Percentiles rank a stretch among this genome's conserved stretches.
Conservation (phyloP, 768 basidiomycete species). For the Suillus paluster region DNA sequence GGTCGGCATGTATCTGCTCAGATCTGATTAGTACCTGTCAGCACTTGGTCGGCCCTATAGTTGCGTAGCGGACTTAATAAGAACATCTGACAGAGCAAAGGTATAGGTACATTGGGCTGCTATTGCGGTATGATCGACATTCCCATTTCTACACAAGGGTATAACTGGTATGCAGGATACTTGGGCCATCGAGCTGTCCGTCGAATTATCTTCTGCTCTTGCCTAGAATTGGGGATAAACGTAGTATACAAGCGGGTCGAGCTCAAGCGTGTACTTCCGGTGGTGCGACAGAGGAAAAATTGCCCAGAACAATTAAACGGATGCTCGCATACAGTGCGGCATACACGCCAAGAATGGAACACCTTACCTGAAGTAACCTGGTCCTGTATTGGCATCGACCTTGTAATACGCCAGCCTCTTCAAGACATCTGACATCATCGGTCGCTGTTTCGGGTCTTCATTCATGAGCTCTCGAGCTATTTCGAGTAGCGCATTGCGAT, state of each 20-base stretch:
- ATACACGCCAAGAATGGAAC: neutral
- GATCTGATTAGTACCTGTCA: too few relatives aligned
- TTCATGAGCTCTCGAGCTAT: neutral
- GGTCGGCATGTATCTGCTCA: too few relatives aligned
- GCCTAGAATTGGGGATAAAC: too few relatives aligned
- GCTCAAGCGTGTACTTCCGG: neutral
- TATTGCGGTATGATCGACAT: neutral
- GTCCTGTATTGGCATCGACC: neutral
- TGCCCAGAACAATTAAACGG: neutral
- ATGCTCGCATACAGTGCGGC: neutral
- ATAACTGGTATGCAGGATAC: neutral
- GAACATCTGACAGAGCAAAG: neutral
- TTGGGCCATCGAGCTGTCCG: neutral
- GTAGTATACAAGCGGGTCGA: neutral
- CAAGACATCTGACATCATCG: neutral
- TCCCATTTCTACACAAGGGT: neutral
- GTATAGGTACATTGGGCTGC: neutral
- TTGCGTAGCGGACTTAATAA: too few relatives aligned
- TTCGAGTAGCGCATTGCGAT: neutral
- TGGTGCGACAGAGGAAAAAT: neutral
- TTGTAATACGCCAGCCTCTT: too few relatives aligned
- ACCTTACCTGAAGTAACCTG: neutral
- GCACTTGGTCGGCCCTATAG: too few relatives aligned
- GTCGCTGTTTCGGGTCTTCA: neutral
- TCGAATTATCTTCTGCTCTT: neutral